Evolutionary conservation across 192 early-diverging fungal species (phyloP), one percentile per base, ranked within the genome.

Genomic region (Coemansia sp.): DNA sequence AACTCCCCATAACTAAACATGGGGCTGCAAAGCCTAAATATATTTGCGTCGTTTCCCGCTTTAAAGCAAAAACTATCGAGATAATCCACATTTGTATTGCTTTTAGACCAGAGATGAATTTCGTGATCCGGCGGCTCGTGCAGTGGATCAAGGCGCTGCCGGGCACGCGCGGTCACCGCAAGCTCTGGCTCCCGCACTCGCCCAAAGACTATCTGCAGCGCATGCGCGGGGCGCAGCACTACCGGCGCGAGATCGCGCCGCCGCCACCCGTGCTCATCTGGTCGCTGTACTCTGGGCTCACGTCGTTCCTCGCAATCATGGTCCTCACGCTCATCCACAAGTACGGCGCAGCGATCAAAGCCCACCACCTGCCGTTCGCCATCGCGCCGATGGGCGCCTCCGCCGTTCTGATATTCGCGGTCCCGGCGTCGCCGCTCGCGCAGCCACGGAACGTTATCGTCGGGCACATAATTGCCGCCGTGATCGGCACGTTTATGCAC

Each of bases 281-380:
- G 77, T 57, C 77, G 2, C 0, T 66, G 0, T 73, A 38, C 40
- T 73, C 71, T 0, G 77, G 71, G 0, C 16, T 80, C 19, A 67
- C 67, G 1, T 80, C 77, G 22, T 80, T 80, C 33, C 47, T 69
- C 1, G 45, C 56, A 18, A 73, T 80, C 12, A 32, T 56, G 11
- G 25, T 67, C 16, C 42, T 80, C 12, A 56, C 59, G 0, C 46
- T 73, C 6, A 73, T 80, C 30, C 43, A 60, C 24, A 80, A 63
- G 24, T 80, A 80, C 64, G 77, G 77, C 0, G 35, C 67, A 3
- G 71, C 71, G 1, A 70, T 80, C 21, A 46, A 47, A 21, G 38
- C 65, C 70, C 59, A 80, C 64, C 29, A 73, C 31, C 38, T 80
- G 12, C 77, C 77, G 18, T 80, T 80, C 24, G 71, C 71, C 42